Evolutionary conservation across 768 basidiomycete genomes (phyloP).

Genomic region (Chiua virens): DNA sequence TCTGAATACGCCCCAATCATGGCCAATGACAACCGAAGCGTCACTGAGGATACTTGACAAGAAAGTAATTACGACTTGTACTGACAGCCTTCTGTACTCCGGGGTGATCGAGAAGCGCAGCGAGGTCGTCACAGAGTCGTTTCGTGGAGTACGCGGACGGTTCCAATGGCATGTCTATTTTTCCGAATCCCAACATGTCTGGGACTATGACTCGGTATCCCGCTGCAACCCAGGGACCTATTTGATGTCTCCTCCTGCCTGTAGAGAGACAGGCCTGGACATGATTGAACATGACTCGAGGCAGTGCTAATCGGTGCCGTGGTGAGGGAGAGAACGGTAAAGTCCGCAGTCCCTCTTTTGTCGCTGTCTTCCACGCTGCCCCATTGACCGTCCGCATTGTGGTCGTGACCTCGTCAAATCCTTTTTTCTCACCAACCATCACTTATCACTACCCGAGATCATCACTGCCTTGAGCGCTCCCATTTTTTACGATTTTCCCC

Average conservation of each 20-base stretch:
- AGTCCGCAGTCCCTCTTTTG: constrained; percentile 28
- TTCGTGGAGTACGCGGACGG: constrained; percentile 58
- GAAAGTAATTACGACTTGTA: constrained; percentile 1
- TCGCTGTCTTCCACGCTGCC: constrained; percentile 24
- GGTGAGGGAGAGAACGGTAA: constrained; percentile 24
- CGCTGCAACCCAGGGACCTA: constrained; percentile 61
- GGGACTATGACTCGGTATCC: constrained; percentile 63
- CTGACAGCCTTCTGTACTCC: constrained; percentile 54
- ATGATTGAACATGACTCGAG: too few species aligned
- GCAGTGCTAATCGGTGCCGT: constrained; percentile 29
- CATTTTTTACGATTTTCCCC: constrained; percentile 22
- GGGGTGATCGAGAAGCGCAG: constrained; percentile 60
- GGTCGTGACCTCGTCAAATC: constrained; percentile 6
- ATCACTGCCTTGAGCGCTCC: background rate
- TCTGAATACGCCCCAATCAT: constrained; percentile 80
- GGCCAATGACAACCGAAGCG: constrained; percentile 62
- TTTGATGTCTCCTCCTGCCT: constrained; percentile 68
- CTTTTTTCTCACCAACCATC: background rate
- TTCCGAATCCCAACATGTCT: constrained; percentile 59
- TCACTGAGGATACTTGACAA: constrained; percentile 1
- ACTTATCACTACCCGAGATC: constrained; percentile 22
- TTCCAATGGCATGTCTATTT: constrained; percentile 59
- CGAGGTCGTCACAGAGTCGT: constrained; percentile 59
- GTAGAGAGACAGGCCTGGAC: constrained; percentile 53
- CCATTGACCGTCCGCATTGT: constrained; percentile 13